Evolutionary conservation across 371 early-diverging fungal species (phyloP).

Genomic region (Apophysomyces ossiformis): DNA sequence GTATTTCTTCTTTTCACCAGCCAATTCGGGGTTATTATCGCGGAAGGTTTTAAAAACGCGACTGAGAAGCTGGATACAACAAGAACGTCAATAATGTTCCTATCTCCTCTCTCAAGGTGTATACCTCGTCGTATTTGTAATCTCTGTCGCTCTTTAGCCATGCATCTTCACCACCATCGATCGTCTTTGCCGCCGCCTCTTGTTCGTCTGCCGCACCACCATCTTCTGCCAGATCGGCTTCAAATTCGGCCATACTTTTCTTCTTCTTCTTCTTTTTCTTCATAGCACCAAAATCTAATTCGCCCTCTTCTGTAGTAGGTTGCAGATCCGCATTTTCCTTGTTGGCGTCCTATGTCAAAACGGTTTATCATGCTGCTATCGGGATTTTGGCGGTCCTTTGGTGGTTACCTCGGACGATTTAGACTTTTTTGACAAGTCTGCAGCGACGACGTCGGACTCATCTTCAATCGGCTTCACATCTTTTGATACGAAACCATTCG

Average conservation of each 20-base stretch:
- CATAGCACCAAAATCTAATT: constrained; percentile 75
- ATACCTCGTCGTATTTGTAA: constrained; percentile 88
- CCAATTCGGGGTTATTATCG: constrained; percentile 92
- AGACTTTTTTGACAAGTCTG: constrained; percentile 80
- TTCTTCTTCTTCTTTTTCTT: constrained; percentile 93
- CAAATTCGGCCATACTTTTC: constrained; percentile 82
- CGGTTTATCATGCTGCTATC: background rate
- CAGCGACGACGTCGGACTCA: constrained; percentile 68
- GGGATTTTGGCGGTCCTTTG: no score
- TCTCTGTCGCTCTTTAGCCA: constrained; percentile 92
- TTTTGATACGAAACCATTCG: background rate
- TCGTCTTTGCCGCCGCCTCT: constrained; percentile 27
- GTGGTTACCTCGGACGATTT: constrained; percentile 50
- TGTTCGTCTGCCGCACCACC: constrained; percentile 65
- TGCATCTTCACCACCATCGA: constrained; percentile 36
- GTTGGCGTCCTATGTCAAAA: constrained; percentile 38
- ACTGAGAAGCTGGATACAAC: constrained; percentile 61
- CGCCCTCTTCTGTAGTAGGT: constrained; percentile 52
- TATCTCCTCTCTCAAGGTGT: constrained; percentile 1
- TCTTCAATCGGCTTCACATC: constrained; percentile 54
- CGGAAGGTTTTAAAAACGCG: constrained; percentile 89
- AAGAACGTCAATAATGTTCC: background rate
- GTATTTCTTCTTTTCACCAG: constrained; percentile 88
- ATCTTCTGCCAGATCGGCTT: constrained; percentile 85
- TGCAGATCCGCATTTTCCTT: constrained; percentile 48